A percentile compares a stretch with the other conserved stretches of the same genome.
These are phyloP conservation scores for Zelopaecilomyces penicillatus DNA, from an alignment of 2,329 filamentous ascomycete species.

Conservation along the genomic window DNA sequence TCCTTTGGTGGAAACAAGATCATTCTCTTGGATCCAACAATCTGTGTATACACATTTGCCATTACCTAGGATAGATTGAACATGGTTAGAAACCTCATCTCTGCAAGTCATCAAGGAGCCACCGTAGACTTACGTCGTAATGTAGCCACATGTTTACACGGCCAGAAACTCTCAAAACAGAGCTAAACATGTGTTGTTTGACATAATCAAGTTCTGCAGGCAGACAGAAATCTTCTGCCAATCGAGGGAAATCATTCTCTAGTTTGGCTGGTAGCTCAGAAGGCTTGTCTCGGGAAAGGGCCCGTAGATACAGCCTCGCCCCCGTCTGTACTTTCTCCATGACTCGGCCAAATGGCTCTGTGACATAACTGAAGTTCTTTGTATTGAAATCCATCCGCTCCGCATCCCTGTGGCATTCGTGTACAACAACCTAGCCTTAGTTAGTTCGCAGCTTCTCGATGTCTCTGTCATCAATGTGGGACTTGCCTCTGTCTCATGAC, in stretches of 20 bases:
- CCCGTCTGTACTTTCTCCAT: constrained; percentile 51
- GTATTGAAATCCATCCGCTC: constrained; percentile 69
- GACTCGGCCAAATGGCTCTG: constrained; percentile 59
- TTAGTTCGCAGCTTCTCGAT: neutral
- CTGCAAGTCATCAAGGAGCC: too few relatives aligned
- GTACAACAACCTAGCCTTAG: constrained; percentile 55
- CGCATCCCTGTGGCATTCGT: constrained; percentile 48
- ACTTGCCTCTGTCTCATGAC: constrained; percentile 50
- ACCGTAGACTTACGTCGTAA: constrained; percentile 56
- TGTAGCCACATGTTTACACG: constrained; percentile 83
- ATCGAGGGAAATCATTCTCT: constrained; percentile 58
- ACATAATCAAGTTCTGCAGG: constrained; percentile 54
- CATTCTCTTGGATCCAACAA: constrained; percentile 64
- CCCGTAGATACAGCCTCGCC: constrained; percentile 65
- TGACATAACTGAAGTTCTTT: constrained; percentile 76
- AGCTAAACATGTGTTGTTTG: constrained; percentile 61
- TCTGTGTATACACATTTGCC: constrained; percentile 78
- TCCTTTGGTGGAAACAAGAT: constrained; percentile 73
- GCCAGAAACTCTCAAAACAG: constrained; percentile 70
- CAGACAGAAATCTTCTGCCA: constrained; percentile 62
- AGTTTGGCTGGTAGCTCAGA: constrained; percentile 62
- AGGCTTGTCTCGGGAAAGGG: constrained; percentile 62
- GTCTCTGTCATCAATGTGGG: neutral
- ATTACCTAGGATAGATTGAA: constrained; percentile 50
- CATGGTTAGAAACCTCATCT: too few relatives aligned